These are phyloP conservation scores for Bolboschoenus planiculmis DNA, from an alignment of 176 grass and related monocot genomes.

Conservation along the genomic window DNA sequence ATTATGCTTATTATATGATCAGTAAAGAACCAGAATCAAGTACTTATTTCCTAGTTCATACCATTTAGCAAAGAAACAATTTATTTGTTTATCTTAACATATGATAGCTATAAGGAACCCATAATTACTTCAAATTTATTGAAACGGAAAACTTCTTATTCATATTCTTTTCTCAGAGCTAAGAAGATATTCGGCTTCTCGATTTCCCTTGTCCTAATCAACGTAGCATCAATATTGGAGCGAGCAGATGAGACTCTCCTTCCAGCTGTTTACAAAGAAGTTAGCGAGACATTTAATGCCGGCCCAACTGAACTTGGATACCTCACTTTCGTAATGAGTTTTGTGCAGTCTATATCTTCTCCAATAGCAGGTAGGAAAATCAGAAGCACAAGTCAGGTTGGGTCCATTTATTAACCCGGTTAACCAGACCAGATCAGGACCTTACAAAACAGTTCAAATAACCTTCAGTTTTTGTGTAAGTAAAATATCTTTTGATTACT, in stretches of 20 bases:
- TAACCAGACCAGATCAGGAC: background rate
- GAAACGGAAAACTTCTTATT: conserved; percentile 5
- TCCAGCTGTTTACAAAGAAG: conserved; percentile 92
- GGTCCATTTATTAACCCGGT: background rate
- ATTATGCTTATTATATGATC: no score
- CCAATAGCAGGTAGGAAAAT: conserved; percentile 21
- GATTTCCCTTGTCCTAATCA: conserved; percentile 88
- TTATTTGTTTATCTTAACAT: background rate
- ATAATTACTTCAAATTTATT: background rate
- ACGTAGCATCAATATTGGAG: conserved; percentile 82
- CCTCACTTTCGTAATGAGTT: conserved; percentile 82
- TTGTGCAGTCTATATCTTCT: conserved; percentile 75
- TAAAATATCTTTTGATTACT: background rate
- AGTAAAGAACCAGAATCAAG: no score
- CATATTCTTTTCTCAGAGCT: conserved; percentile 43
- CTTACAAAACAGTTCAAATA: background rate
- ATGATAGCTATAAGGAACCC: background rate
- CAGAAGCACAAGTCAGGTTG: background rate
- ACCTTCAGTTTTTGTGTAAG: background rate
- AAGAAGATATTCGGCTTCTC: conserved; percentile 88
- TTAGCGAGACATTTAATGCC: conserved; percentile 76
- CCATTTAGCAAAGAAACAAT: background rate
- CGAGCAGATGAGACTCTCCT: conserved; percentile 91
- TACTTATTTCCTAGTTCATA: no score
- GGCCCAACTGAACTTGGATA: conserved; percentile 87